Evolutionary conservation across 1,284 basidiomycete genomes (phyloP).

Genomic region (Irpex lacteus): DNA sequence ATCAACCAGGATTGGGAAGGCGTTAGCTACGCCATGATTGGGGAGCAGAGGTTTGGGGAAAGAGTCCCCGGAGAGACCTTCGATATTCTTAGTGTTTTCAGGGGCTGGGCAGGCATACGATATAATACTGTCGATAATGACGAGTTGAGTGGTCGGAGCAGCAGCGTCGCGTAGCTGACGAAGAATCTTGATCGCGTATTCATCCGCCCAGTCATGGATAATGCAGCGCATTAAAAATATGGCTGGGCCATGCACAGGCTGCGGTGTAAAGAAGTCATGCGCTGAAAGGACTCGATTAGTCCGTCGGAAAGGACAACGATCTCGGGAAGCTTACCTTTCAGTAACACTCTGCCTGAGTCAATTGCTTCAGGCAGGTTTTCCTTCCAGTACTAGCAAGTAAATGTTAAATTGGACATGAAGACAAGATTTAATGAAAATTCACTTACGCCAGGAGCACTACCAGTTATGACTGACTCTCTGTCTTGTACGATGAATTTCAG

Average conservation of each 20-base stretch:
- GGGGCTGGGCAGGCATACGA: conserved; percentile 8
- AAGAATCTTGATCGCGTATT: conserved; percentile 21
- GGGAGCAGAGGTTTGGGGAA: conserved; percentile 10
- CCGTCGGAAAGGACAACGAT: background rate
- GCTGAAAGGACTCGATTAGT: background rate
- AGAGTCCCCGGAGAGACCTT: background rate
- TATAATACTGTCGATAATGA: conserved; percentile 13
- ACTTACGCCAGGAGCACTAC: conserved; percentile 15
- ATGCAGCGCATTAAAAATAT: conserved; percentile 27
- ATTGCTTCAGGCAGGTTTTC: conserved; percentile 7
- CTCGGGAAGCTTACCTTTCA: conserved; percentile 13
- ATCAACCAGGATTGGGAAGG: conserved; percentile 9
- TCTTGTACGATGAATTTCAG: conserved; percentile 25
- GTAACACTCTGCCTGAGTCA: conserved; percentile 5
- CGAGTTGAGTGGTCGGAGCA: conserved; percentile 9
- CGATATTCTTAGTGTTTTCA: background rate
- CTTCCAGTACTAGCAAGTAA: conserved; percentile 8
- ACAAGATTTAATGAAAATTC: background rate
- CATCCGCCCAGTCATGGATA: conserved; percentile 29
- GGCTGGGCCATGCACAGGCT: conserved; percentile 23
- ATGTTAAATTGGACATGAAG: background rate
- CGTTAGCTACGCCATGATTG: conserved; percentile 6
- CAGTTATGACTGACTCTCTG: conserved; percentile 26
- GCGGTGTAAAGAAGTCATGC: conserved; percentile 31
- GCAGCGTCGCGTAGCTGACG: conserved; percentile 22